Evolutionary conservation across 2,329 filamentous ascomycete species (phyloP).

Genomic region (Dryadomyces sulphureus): DNA sequence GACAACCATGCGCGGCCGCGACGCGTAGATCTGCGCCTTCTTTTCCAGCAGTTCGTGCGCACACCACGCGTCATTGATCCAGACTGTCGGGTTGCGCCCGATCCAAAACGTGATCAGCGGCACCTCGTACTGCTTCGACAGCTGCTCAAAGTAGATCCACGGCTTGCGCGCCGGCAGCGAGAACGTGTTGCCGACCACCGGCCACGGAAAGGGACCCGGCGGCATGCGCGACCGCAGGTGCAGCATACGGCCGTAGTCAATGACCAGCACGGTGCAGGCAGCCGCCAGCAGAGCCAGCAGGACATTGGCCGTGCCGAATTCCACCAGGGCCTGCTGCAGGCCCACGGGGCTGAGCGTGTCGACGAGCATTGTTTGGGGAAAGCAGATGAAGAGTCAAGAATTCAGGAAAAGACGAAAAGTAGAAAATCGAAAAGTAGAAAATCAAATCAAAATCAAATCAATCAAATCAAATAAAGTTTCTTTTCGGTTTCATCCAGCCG

Average conservation of each 20-base stretch:
- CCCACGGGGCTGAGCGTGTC: slow-evolving; percentile 12
- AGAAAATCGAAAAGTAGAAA: not conserved
- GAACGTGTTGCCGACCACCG: slow-evolving; percentile 41
- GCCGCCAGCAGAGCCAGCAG: slow-evolving; percentile 13
- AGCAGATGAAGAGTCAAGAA: not conserved
- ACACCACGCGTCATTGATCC: slow-evolving; percentile 32
- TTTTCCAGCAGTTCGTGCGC: slow-evolving; percentile 41
- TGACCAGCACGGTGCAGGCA: slow-evolving; percentile 15
- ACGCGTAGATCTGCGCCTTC: slow-evolving; percentile 33
- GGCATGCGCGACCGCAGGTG: slow-evolving; percentile 34
- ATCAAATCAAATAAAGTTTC: not conserved
- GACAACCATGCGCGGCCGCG: slow-evolving; percentile 32
- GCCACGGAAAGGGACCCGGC: slow-evolving; percentile 37
- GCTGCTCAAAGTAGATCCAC: slow-evolving; percentile 41
- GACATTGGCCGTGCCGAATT: slow-evolving; percentile 10
- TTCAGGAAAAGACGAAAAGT: not conserved
- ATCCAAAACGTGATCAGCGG: slow-evolving; percentile 43
- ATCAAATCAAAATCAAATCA: not conserved
- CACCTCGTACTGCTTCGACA: slow-evolving; percentile 32
- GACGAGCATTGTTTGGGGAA: no score
- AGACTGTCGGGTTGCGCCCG: slow-evolving; percentile 30
- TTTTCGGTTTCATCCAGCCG: not conserved
- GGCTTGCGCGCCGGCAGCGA: slow-evolving; percentile 38
- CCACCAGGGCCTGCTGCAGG: slow-evolving; percentile 13
- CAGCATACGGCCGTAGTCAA: slow-evolving; percentile 34